Base-by-base conservation (phyloP, 202 grass and related monocot genomes). In the Digitaria exilis region DNA sequence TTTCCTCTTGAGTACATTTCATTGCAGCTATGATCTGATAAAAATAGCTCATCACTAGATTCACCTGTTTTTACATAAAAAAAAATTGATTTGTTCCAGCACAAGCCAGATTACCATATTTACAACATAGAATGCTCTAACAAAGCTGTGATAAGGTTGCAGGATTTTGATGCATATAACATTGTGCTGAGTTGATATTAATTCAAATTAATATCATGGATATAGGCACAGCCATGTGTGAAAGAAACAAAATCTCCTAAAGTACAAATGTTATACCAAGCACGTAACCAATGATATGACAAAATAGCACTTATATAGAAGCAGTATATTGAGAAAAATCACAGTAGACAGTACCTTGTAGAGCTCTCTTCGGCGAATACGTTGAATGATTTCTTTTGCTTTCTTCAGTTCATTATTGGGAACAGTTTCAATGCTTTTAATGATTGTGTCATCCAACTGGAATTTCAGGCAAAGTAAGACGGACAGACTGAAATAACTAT, bases 401-500 rank as follows among this genome's bases (percentile, higher is more conserved):
- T 95, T 92, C 59, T 95, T 73, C 82, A 95, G 75, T 69, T 93
- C 89, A 84, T 73, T 51, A 2, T 87, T 91, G 5, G 86, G 81
- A 52, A 90, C 89, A 80, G 86, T 87, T 89, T 98, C 92, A 50
- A 95, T 98, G 69, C n/a, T 81, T 80, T 98, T 98, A n/a, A 98
- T 82, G 77, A 98, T 86, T 39, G 95, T 95, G 64, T 98, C 95
- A 62, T 98, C 95, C 75, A 98, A 90, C 95, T 98, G 88, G 17
- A 80, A 85, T 75, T 70, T 71, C 61, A 75, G 25, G 65, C 66
- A 5, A 72, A 22, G 13, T 81, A 67, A 76, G 58, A 81, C 26
- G 6, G 41, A 64, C 6, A 51, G 2, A 19, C 17, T 61, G 25
- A 30, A 64, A 82, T 11, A 65, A 21, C 6, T 42, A 80, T 55